These are phyloP conservation scores for Ampelomyces quisqualis DNA, from an alignment of 2,329 filamentous ascomycete genomes.

Conservation along the genomic window DNA sequence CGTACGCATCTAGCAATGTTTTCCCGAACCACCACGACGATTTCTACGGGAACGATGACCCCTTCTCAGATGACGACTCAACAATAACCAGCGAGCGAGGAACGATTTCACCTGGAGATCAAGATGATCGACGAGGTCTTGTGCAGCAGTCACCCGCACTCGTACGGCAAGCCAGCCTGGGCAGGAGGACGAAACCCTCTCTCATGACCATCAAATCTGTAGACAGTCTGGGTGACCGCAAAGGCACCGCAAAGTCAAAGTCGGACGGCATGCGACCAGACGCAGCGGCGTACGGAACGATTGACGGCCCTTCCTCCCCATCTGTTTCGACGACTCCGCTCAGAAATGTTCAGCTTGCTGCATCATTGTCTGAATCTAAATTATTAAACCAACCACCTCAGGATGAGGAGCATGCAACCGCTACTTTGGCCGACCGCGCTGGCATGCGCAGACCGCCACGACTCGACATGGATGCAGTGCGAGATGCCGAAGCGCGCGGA, in stretches of 20 bases:
- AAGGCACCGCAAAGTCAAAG: slow-evolving; percentile 18
- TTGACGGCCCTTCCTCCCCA: slow-evolving; percentile 35
- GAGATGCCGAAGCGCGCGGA: slow-evolving; percentile 77
- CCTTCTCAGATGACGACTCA: slow-evolving; percentile 43
- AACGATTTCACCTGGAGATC: slow-evolving; percentile 33
- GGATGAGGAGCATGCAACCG: slow-evolving; percentile 28
- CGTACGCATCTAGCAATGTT: slow-evolving; percentile 53
- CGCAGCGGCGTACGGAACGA: slow-evolving; percentile 32
- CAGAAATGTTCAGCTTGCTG: slow-evolving; percentile 15
- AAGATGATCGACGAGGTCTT: slow-evolving; percentile 42
- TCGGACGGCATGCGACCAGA: slow-evolving; percentile 16
- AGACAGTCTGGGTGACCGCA: slow-evolving; percentile 37
- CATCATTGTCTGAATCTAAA: slow-evolving; percentile 18
- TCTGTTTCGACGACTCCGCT: slow-evolving; percentile 39
- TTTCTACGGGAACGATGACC: slow-evolving; percentile 44
- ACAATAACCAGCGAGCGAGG: slow-evolving; percentile 38
- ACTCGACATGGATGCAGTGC: slow-evolving; percentile 79
- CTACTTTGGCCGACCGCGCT: slow-evolving; percentile 44
- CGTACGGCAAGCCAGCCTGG: slow-evolving; percentile 51
- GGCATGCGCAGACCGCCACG: slow-evolving; percentile 62
- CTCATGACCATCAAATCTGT: slow-evolving; percentile 51
- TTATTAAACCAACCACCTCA: slow-evolving; percentile 27
- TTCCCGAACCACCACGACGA: slow-evolving; percentile 47
- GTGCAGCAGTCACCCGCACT: slow-evolving; percentile 37
- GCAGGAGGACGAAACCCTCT: slow-evolving; percentile 50